Conservation (phyloP, 192 early-diverging fungal species). For the Gaertneriomyces sp. region DNA sequence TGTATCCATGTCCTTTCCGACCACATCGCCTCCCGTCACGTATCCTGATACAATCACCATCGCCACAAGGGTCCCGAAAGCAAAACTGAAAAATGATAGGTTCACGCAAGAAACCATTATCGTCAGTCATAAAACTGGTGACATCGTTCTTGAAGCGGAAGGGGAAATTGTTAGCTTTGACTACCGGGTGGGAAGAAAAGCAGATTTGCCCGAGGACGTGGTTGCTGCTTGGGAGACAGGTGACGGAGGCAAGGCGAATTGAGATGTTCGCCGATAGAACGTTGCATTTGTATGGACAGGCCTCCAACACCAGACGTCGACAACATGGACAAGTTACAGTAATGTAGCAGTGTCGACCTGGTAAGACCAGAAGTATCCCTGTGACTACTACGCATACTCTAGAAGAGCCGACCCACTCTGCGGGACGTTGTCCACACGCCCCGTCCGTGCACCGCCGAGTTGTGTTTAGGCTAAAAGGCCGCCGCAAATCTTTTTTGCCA, state of each 20-base stretch:
- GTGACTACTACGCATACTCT: too few species aligned
- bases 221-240: conserved; percentile 22
- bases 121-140: conserved; percentile 37
- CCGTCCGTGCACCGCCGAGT: too few species aligned
- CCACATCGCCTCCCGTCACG: conserved; percentile 24
- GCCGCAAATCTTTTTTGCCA: conserved; percentile 37
- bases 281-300: too few species aligned
- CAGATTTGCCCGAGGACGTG: conserved; percentile 33
- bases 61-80: conserved; percentile 22
- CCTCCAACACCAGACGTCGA: too few species aligned
- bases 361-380: too few species aligned
- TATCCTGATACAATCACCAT: conserved; percentile 50
- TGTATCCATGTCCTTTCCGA: conserved; percentile 34
- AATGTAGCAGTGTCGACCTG: too few species aligned
- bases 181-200: conserved; percentile 34
- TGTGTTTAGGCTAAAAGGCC: conserved; percentile 19
- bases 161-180: conserved; percentile 40
- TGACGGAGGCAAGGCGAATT: neutral
- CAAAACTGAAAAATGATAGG: conserved; percentile 29
- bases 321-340: too few species aligned
- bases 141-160: conserved; percentile 35
- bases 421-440: too few species aligned
- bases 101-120: conserved; percentile 34
- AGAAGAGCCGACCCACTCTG: too few species aligned
- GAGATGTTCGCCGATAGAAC: too few species aligned